These are phyloP conservation scores for Hanseniaspora clermontiae DNA, from an alignment of 805 yeast species.

Conservation along the genomic window DNA sequence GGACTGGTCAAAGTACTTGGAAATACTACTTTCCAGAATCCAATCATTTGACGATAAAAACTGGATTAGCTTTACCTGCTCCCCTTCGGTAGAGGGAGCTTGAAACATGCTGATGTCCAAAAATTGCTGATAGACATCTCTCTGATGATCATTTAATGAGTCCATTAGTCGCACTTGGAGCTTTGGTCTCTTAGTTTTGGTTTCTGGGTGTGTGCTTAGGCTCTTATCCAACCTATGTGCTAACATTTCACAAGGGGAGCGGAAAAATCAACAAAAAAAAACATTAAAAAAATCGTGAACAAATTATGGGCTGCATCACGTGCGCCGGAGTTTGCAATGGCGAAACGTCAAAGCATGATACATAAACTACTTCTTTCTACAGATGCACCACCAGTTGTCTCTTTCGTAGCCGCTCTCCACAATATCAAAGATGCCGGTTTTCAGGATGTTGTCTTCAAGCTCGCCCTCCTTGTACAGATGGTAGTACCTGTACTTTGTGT, in stretches of 20 bases:
- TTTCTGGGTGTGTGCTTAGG: no score
- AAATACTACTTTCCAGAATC: conserved; percentile 3
- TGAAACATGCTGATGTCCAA: neutral
- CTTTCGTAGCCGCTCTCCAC: conserved; percentile 72
- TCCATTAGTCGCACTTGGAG: neutral
- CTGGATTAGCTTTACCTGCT: neutral
- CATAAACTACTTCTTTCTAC: conserved; percentile 23
- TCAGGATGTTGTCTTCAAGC: conserved; percentile 50
- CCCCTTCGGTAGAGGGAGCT: neutral
- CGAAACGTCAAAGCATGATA: neutral
- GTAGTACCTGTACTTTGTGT: conserved; percentile 70
- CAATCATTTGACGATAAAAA: conserved; percentile 5
- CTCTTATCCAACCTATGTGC: no score
- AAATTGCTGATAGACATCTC: neutral
- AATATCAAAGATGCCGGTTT: conserved; percentile 54
- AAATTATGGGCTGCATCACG: no score
- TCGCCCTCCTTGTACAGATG: conserved; percentile 82
- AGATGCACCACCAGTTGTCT: conserved; percentile 85
- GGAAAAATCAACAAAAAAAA: no score
- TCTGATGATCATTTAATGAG: neutral
- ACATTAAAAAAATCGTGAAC: no score
- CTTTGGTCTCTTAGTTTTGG: no score
- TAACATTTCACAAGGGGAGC: no score
- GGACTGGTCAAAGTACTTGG: conserved; percentile 1
- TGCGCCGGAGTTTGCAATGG: no score